Evolutionary conservation across 345 rosid species (phyloP).

Genomic region (Turritis glabra): DNA sequence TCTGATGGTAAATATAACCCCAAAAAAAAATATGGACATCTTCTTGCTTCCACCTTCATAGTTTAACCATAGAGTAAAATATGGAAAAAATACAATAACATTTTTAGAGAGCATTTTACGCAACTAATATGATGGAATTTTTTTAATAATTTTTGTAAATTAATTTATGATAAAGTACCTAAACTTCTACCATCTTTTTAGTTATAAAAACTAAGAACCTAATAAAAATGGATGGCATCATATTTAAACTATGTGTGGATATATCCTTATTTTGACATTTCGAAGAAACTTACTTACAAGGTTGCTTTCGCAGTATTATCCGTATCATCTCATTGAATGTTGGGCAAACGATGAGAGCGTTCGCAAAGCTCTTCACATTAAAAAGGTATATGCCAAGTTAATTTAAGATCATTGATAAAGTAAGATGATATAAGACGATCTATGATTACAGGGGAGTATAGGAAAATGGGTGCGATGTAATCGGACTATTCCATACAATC

Average conservation of each 20-base stretch:
- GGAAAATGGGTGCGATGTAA: constrained; percentile 20
- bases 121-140: no score
- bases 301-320: constrained; percentile 20
- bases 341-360: constrained; percentile 26
- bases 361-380: constrained; percentile 21
- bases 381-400: neutral
- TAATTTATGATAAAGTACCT: no score
- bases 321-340: neutral
- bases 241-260: neutral
- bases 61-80: no score
- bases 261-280: neutral
- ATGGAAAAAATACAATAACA: no score
- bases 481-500: neutral
- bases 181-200: no score
- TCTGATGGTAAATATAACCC: no score
- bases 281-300: neutral
- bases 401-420: neutral
- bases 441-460: constrained; percentile 15
- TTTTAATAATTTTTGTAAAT: no score
- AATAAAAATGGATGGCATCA: no score
- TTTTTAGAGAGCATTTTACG: no score
- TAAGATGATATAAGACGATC: neutral
- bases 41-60: no score
- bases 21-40: no score
- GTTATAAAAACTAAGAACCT: no score